phyloP scores from a whole-genome alignment of 2,329 filamentous ascomycete genomes.

The Colletotrichum cuscutae region DNA sequence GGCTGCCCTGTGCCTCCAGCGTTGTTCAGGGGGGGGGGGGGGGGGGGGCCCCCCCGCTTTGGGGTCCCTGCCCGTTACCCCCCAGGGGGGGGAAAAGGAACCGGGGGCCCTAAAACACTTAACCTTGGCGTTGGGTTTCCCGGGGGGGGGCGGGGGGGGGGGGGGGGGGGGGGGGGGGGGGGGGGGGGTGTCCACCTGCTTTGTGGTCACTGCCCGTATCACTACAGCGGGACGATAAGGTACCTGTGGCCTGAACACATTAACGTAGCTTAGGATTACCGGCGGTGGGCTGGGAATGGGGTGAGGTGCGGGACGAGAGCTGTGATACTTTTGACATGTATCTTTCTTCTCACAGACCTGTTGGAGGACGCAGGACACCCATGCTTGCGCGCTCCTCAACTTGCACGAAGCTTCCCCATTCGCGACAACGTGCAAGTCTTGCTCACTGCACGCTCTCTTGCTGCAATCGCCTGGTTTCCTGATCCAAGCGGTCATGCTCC shows the following conservation, averaged over 20 bases:
- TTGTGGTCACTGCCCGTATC: conserved; percentile 5
- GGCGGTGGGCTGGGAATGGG: conserved; percentile 18
- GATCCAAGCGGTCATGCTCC: conserved; percentile 10
- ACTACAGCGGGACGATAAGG: not conserved
- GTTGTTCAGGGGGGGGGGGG: conserved; percentile 8
- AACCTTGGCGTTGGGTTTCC: no score
- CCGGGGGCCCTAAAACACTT: no score
- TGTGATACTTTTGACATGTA: conserved; percentile 23
- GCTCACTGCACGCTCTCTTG: not conserved
- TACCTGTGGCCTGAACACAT: not conserved
- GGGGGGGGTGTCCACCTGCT: conserved; percentile 9
- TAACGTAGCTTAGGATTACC: no score
- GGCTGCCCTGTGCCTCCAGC: not conserved
- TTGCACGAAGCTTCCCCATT: conserved; percentile 9
- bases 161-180: conserved; percentile 6
- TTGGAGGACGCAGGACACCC: not conserved
- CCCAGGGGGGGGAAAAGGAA: no score
- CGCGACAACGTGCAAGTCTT: not conserved
- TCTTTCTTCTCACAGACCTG: not conserved
- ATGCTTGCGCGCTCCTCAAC: conserved; percentile 10
- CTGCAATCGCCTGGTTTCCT: not conserved
- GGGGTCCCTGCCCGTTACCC: conserved; percentile 7
- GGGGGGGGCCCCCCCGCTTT: conserved; percentile 10
- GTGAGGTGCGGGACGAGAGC: conserved; percentile 17
- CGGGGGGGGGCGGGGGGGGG: no score